These are phyloP conservation scores for Kwoniella dendrophila DNA, from an alignment of 768 basidiomycete species.

Conservation along the genomic window DNA sequence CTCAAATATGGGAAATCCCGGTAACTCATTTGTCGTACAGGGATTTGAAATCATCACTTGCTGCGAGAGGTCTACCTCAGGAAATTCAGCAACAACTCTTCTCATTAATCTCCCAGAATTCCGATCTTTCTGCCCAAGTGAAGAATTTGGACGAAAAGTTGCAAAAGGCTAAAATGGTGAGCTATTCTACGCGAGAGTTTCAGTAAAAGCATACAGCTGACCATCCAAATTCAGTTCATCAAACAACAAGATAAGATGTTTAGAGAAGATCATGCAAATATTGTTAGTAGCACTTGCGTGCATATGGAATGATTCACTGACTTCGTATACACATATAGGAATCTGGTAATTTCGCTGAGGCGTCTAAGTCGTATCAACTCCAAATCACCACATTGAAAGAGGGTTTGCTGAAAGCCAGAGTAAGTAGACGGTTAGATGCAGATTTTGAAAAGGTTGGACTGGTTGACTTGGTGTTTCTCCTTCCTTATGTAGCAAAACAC, in stretches of 20 bases:
- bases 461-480: too few relatives aligned
- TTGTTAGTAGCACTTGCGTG: slow-evolving; percentile 1
- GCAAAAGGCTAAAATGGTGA: slow-evolving; percentile 72
- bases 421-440: too few relatives aligned
- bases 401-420: slow-evolving; percentile 61
- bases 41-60: slow-evolving; percentile 73
- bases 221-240: slow-evolving; percentile 67
- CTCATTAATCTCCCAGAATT: slow-evolving; percentile 74
- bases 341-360: slow-evolving; percentile 69
- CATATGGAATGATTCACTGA: too few relatives aligned
- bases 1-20: background rate
- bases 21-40: slow-evolving; percentile 56
- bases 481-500: slow-evolving; percentile 59
- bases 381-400: slow-evolving; percentile 70
- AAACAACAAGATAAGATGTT: slow-evolving; percentile 87
- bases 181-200: slow-evolving; percentile 18
- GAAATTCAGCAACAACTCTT: slow-evolving; percentile 76
- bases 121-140: slow-evolving; percentile 68
- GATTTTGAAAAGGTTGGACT: too few relatives aligned
- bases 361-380: slow-evolving; percentile 66
- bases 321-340: slow-evolving; percentile 31
- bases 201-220: background rate
- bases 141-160: slow-evolving; percentile 77
- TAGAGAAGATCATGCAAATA: slow-evolving; percentile 55
- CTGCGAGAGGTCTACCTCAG: slow-evolving; percentile 77